phyloP scores from a whole-genome alignment of 768 basidiomycete genomes.

The Cyathus striatus region DNA sequence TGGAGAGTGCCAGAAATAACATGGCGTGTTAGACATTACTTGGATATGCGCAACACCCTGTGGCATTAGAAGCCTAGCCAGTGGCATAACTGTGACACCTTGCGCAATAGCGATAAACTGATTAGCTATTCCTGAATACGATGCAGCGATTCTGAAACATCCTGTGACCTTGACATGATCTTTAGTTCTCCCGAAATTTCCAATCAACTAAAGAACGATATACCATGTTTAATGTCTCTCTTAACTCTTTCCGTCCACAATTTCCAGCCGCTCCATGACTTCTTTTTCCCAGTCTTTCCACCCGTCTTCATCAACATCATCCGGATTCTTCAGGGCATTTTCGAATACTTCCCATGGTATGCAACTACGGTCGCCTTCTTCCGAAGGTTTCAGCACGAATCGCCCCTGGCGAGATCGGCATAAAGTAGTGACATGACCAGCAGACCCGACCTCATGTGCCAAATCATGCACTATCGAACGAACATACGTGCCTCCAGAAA shows the following conservation, averaged over 20 bases:
- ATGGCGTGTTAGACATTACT: too few species aligned
- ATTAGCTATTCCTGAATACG: background rate
- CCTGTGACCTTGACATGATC: background rate
- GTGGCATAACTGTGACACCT: too few species aligned
- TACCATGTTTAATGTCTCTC: background rate
- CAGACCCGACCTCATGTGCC: conserved; percentile 75
- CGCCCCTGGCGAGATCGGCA: conserved; percentile 86
- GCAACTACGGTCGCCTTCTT: conserved; percentile 54
- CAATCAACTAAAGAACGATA: too few species aligned
- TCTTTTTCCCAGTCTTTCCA: conserved; percentile 80
- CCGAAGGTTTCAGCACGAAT: conserved; percentile 49
- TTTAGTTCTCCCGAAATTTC: conserved; percentile 7
- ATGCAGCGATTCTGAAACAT: background rate
- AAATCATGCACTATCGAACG: conserved; percentile 94
- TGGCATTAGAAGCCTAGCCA: too few species aligned
- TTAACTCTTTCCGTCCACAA: conserved; percentile 34
- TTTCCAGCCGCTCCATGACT: conserved; percentile 62
- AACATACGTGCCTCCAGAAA: conserved; percentile 96
- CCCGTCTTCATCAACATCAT: conserved; percentile 61
- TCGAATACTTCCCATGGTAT: conserved; percentile 74
- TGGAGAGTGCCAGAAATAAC: too few species aligned
- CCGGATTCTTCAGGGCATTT: conserved; percentile 46
- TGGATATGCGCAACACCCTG: too few species aligned
- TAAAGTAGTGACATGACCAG: conserved; percentile 90
- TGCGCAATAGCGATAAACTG: background rate